Conservation (phyloP, 139 green algal genomes). For the Limnomonas spitsbergensis region DNA sequence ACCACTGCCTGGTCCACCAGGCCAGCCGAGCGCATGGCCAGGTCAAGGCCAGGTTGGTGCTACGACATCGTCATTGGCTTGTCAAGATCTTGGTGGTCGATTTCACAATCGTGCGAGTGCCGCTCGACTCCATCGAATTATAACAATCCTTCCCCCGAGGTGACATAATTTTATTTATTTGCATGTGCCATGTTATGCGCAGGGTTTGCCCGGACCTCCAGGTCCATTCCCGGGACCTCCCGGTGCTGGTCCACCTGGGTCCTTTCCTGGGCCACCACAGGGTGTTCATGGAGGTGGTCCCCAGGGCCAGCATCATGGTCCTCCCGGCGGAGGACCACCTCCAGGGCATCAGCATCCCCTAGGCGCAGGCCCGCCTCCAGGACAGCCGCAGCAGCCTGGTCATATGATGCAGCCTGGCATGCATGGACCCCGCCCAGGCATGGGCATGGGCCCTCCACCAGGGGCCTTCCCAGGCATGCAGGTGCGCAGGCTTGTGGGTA, state of each 20-base stretch:
- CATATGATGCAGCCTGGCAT: slow-evolving; percentile 1
- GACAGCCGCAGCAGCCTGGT: too few relatives aligned
- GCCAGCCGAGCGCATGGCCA: not conserved
- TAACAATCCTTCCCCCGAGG: not conserved
- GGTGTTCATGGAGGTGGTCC: too few relatives aligned
- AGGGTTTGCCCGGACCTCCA: not conserved
- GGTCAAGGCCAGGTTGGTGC: too few relatives aligned
- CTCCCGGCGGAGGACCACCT: too few relatives aligned
- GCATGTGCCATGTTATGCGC: not conserved
- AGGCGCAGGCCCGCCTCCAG: too few relatives aligned
- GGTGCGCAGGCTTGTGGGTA: not conserved
- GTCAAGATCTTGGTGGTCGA: too few relatives aligned
- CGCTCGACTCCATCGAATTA: not conserved
- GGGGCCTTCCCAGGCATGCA: not conserved
- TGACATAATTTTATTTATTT: not conserved
- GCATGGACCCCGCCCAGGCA: not conserved
- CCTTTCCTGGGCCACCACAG: too few relatives aligned
- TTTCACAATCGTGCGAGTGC: not conserved
- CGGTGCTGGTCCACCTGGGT: too few relatives aligned
- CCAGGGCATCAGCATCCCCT: not conserved
- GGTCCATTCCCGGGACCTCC: not conserved
- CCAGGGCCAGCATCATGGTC: too few relatives aligned
- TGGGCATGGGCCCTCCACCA: not conserved
- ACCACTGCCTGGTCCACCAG: not conserved
- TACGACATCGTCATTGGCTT: too few relatives aligned